Evolutionary conservation across 2,329 filamentous ascomycete species (phyloP), one percentile per base, ranked within the genome.

Genomic region (Gremmenia infestans): DNA sequence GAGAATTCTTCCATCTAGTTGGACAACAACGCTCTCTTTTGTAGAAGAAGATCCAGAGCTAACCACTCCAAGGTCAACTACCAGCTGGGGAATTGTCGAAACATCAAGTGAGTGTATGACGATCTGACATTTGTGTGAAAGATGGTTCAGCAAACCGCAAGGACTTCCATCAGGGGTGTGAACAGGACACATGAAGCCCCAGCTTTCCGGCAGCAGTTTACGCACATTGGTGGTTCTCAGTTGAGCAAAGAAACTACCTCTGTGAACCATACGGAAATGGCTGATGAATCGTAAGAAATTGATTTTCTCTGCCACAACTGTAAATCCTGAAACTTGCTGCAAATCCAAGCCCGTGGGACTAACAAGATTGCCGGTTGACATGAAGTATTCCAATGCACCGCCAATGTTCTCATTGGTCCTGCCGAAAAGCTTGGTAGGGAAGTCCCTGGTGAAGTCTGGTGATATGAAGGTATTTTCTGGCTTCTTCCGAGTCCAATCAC

Each of bases 211-310:
- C 19, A 97, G 76, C 65, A 99, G 78, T 73, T 97, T 99, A 76
- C 94, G 85, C 50, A 99, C 94, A 0, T 94, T 94, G 0, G 94
- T 99, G 0, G 94, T 99, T 75, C 97, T 97, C 62, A 99, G 76
- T 71, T 97, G 90, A 3, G 94, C 94, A 72, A 99, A 99, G 81
- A 99, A 99, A 70, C 91, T 94, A 78, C 94, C 94, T 85, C 94
- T 86, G 76, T 99, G 94, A 56, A 99, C 91, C 91, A 97, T 97
- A 64, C 94, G 88, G 81, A 99, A 99, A 73, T 99, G 94, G 72
- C 90, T 94, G 76, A 99, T 96, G 76, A 97, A 99, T 67, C 94
- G 90, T 68, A 96, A 85, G 72, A 97, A 99, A 76, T 99, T 99
- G 71, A 99, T 93, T 80, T 97, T 97, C 72, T 99, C 94, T 2